These are phyloP conservation scores for Glomus cerebriforme DNA, from an alignment of 192 early-diverging fungal genomes.

Conservation along the genomic window DNA sequence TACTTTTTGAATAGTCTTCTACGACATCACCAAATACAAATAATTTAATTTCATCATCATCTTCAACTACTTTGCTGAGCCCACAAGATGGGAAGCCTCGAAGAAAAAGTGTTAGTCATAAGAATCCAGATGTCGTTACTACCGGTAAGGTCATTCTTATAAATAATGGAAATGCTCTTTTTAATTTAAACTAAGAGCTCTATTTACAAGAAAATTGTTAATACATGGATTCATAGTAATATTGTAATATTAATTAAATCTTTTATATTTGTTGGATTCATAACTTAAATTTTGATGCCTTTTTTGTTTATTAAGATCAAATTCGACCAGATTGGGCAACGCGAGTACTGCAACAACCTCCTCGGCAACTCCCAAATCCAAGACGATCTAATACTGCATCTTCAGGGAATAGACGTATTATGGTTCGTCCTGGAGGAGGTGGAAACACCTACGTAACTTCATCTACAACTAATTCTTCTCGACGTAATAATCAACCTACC, in stretches of 20 bases:
- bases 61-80: constrained; percentile 31
- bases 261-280: not conserved
- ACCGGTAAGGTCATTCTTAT: constrained; percentile 51
- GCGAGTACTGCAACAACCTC: constrained; percentile 20
- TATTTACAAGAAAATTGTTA: no score
- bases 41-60: constrained; percentile 18
- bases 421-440: not conserved
- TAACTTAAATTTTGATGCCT: not conserved
- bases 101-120: constrained; percentile 53
- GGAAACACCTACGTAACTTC: not conserved
- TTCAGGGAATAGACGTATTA: constrained; percentile 20
- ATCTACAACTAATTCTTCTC: not conserved
- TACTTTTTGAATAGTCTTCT: constrained; percentile 15
- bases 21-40: not conserved
- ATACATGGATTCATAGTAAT: not conserved
- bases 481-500: constrained; percentile 28
- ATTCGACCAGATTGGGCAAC: constrained; percentile 70
- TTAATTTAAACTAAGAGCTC: no score
- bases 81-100: constrained; percentile 31
- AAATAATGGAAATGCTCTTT: constrained; percentile 16
- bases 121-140: constrained; percentile 65
- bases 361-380: constrained; percentile 35
- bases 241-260: not conserved
- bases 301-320: constrained; percentile 55
- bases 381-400: constrained; percentile 43